Conservation (phyloP, 805 yeast genomes). For the Starmera dryadoides region DNA sequence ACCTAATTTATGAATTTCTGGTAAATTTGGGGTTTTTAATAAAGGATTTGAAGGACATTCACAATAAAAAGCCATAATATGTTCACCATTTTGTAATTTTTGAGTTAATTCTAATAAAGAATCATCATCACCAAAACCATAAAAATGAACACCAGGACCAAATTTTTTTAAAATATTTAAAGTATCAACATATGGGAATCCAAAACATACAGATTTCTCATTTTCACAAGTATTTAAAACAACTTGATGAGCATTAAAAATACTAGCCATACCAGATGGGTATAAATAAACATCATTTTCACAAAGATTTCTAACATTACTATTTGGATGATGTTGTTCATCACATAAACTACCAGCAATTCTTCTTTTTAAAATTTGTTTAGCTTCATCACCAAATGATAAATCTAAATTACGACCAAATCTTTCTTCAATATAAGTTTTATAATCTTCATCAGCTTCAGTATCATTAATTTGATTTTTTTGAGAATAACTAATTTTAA, state of each 20-base stretch:
- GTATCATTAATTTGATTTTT: constrained; percentile 11
- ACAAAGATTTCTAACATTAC: constrained; percentile 14
- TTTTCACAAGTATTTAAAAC: constrained; percentile 25
- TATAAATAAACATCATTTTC: constrained; percentile 74
- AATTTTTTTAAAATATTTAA: constrained; percentile 78
- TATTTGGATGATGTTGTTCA: constrained; percentile 17
- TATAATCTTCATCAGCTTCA: constrained; percentile 40
- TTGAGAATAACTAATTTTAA: constrained; percentile 20
- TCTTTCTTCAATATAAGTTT: constrained; percentile 75
- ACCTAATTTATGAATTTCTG: constrained; percentile 56
- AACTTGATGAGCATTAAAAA: constrained; percentile 72
- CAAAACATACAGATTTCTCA: constrained; percentile 81
- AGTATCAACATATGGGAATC: constrained; percentile 94
- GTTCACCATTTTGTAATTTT: constrained; percentile 54
- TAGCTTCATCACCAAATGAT: constrained; percentile 69
- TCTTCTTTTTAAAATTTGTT: constrained; percentile 62
- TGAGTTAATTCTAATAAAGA: constrained; percentile 60
- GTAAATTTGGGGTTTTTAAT: constrained; percentile 74
- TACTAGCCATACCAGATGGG: constrained; percentile 91
- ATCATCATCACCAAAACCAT: constrained; percentile 74
- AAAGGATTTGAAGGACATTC: constrained; percentile 97
- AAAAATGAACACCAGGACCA: constrained; percentile 86
- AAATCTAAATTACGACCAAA: constrained; percentile 86
- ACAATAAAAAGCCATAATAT: constrained; percentile 72
- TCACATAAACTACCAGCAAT: constrained; percentile 61